A percentile compares a stretch with the other conserved stretches of the same genome.
phyloP scores from a whole-genome alignment of 2,329 filamentous ascomycete species.

The Myriosclerotinia duriaeana region DNA sequence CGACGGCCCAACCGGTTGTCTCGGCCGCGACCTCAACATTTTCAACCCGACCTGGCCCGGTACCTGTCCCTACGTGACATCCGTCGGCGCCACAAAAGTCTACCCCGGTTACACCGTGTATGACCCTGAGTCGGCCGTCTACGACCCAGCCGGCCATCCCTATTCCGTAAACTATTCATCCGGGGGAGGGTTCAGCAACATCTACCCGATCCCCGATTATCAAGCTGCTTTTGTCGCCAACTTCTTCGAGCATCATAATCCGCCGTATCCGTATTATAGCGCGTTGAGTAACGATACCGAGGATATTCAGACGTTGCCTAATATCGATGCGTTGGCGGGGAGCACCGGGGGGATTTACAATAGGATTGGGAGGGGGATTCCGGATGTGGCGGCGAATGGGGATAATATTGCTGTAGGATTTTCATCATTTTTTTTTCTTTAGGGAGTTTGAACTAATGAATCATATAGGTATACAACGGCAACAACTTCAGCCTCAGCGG shows the following conservation, averaged over 20 bases:
- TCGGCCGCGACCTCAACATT: conserved; percentile 49
- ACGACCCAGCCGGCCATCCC: conserved; percentile 26
- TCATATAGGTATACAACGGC: conserved; percentile 25
- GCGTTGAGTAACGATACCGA: conserved; percentile 27
- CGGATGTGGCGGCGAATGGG: conserved; percentile 45
- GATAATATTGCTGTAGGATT: conserved; percentile 37
- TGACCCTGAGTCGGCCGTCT: conserved; percentile 37
- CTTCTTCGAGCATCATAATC: conserved; percentile 44
- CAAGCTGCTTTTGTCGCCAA: conserved; percentile 44
- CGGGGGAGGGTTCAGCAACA: conserved; percentile 50
- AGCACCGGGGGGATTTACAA: conserved; percentile 29
- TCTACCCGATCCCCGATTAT: conserved; percentile 47
- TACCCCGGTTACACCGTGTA: conserved; percentile 42
- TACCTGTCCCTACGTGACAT: conserved; percentile 47
- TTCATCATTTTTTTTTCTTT: neutral
- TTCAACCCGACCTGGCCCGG: conserved; percentile 48
- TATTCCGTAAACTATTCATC: conserved; percentile 40
- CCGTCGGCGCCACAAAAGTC: conserved; percentile 42
- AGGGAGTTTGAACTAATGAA: neutral
- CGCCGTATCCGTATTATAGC: conserved; percentile 30
- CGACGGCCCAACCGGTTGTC: conserved; percentile 39
- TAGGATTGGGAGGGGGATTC: conserved; percentile 39
- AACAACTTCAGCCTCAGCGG: conserved; percentile 38
- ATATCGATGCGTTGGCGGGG: conserved; percentile 29
- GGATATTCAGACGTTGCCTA: conserved; percentile 25